These are phyloP conservation scores for Brasilioporus rufonigricans DNA, from an alignment of 768 basidiomycete genomes.

Conservation along the genomic window DNA sequence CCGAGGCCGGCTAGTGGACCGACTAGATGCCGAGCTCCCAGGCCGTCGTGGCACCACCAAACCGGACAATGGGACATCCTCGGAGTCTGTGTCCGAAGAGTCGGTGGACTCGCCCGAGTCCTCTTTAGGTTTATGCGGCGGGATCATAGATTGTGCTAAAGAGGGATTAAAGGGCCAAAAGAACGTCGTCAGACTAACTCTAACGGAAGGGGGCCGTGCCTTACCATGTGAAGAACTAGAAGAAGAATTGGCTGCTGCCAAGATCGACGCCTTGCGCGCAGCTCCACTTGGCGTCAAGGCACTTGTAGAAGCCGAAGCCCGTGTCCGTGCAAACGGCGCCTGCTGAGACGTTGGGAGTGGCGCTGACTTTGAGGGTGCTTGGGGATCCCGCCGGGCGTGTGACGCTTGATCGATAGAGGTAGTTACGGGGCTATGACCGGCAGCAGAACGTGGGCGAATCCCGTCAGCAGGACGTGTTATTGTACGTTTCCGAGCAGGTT, in stretches of 20 bases:
- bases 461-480: slow-evolving; percentile 25
- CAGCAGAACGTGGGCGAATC: slow-evolving; percentile 16
- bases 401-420: not conserved
- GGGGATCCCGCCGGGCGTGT: slow-evolving; percentile 4
- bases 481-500: slow-evolving; percentile 35
- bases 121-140: slow-evolving; percentile 6
- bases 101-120: slow-evolving; percentile 27
- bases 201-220: slow-evolving; percentile 6
- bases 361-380: slow-evolving; percentile 15
- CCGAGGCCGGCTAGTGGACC: slow-evolving; percentile 27
- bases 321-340: slow-evolving; percentile 27
- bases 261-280: slow-evolving; percentile 47
- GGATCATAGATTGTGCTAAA: slow-evolving; percentile 5
- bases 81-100: slow-evolving; percentile 44
- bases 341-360: slow-evolving; percentile 30
- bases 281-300: slow-evolving; percentile 52
- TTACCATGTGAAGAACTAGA: slow-evolving; percentile 27
- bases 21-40: slow-evolving; percentile 52
- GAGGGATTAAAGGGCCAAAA: not conserved
- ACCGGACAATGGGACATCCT: slow-evolving; percentile 62
- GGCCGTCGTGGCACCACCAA: slow-evolving; percentile 64
- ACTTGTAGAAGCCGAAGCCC: slow-evolving; percentile 58
- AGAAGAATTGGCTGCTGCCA: slow-evolving; percentile 34
- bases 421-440: slow-evolving; percentile 13
- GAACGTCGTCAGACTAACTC: not conserved